These are phyloP conservation scores for Tolypocladium pustulatum DNA, from an alignment of 2,329 filamentous ascomycete species.

Conservation along the genomic window DNA sequence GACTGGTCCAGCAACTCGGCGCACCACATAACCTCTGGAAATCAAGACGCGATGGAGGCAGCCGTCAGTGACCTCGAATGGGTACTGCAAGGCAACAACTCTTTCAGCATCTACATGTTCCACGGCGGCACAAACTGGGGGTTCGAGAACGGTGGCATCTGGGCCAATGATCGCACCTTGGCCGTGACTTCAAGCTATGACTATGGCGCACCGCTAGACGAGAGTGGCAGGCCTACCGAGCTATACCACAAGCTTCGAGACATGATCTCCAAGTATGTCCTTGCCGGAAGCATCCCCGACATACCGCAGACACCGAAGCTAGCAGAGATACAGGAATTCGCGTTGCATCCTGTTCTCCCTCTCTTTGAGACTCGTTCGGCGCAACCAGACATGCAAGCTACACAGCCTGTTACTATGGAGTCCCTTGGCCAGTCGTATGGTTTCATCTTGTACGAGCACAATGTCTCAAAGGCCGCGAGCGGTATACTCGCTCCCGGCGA, in stretches of 20 bases:
- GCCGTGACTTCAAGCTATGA: conserved; percentile 38
- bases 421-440: conserved; percentile 32
- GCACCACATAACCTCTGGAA: conserved; percentile 30
- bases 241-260: conserved; percentile 30
- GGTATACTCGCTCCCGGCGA: conserved; percentile 31
- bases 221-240: conserved; percentile 34
- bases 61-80: conserved; percentile 10
- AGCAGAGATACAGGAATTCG: conserved; percentile 22
- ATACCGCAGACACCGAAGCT: conserved; percentile 21
- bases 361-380: conserved; percentile 25
- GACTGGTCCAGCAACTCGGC: conserved; percentile 1
- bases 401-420: conserved; percentile 32
- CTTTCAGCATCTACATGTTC: conserved; percentile 42
- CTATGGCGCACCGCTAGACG: conserved; percentile 38
- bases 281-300: conserved; percentile 23
- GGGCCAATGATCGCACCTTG: conserved; percentile 23
- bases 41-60: neutral
- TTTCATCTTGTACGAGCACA: conserved; percentile 31
- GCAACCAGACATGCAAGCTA: conserved; percentile 10
- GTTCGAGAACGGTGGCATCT: conserved; percentile 34
- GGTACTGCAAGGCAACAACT: conserved; percentile 12
- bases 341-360: conserved; percentile 21
- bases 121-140: conserved; percentile 42
- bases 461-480: conserved; percentile 8
- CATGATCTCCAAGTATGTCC: conserved; percentile 26